phyloP scores from a whole-genome alignment of 2,329 filamentous ascomycete species.

The Verticillium nonalfalfae region DNA sequence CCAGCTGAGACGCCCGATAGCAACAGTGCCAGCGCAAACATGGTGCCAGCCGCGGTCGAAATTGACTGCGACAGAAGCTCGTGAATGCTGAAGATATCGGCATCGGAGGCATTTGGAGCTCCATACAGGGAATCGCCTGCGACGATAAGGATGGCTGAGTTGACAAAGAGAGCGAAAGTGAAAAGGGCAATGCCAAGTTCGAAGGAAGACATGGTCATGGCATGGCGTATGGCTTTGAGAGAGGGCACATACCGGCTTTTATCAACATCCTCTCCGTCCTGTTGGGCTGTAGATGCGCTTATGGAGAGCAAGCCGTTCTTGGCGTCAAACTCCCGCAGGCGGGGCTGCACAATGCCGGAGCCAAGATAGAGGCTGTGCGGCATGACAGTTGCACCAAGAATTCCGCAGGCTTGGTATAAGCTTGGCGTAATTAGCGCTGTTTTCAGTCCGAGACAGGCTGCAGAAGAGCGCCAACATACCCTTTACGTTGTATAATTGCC shows the following conservation, averaged over 20 bases:
- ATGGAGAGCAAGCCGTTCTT: conserved; percentile 46
- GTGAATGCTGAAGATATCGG: conserved; percentile 82
- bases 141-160: conserved; percentile 75
- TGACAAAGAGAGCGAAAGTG: conserved; percentile 79
- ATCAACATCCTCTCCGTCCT: conserved; percentile 22
- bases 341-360: conserved; percentile 61
- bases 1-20: conserved; percentile 77
- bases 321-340: conserved; percentile 57
- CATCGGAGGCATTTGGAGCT: conserved; percentile 52
- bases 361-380: conserved; percentile 64
- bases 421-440: conserved; percentile 15
- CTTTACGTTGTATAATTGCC: conserved; percentile 50
- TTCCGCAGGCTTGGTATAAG: conserved; percentile 67
- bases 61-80: conserved; percentile 62
- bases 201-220: conserved; percentile 65
- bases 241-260: conserved; percentile 64
- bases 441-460: not conserved
- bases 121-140: conserved; percentile 70
- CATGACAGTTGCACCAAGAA: conserved; percentile 71
- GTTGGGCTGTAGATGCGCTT: conserved; percentile 23
- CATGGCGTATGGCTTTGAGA: conserved; percentile 64
- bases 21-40: conserved; percentile 79
- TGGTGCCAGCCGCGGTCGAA: conserved; percentile 67
- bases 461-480: conserved; percentile 14
- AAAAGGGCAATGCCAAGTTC: conserved; percentile 70